These are phyloP conservation scores for Pyrus hybrid DNA, from an alignment of 331 rosid genomes.

Conservation along the genomic window DNA sequence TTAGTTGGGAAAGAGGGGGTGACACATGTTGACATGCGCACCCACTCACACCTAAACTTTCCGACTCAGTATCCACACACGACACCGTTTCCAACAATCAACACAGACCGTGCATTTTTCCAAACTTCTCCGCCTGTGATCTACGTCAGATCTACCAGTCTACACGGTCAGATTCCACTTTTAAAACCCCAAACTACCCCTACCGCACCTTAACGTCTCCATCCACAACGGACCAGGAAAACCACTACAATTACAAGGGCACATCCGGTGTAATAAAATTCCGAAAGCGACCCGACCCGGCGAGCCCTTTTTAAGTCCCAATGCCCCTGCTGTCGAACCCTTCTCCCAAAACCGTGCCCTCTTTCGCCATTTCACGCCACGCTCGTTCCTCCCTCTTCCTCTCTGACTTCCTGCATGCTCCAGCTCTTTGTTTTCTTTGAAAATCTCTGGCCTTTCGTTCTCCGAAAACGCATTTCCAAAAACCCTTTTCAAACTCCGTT, in stretches of 20 bases:
- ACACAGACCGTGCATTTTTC: conserved; percentile 5
- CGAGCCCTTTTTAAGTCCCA: conserved; percentile 20
- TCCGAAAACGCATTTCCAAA: conserved; percentile 1
- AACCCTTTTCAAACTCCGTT: background rate
- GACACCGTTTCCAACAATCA: background rate
- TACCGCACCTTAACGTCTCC: background rate
- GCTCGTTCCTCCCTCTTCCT: background rate
- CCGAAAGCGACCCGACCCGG: conserved; percentile 4
- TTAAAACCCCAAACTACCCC: background rate
- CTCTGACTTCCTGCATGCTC: background rate
- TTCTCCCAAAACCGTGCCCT: conserved; percentile 14
- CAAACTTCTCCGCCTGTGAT: background rate
- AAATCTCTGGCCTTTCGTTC: conserved; percentile 20
- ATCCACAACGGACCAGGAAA: background rate
- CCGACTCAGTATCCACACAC: background rate
- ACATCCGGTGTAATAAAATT: background rate
- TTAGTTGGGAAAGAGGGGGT: background rate
- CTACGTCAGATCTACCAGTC: conserved; percentile 6
- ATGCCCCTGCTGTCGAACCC: conserved; percentile 6
- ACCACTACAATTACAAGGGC: background rate
- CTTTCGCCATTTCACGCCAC: conserved; percentile 22
- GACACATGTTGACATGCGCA: background rate
- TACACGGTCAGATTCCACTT: too few relatives aligned
- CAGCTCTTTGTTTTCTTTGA: background rate
- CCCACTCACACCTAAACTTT: background rate